Evolutionary conservation across 1,139 yeast species (phyloP).

Genomic region (Meyerozyma guilliermondii): DNA sequence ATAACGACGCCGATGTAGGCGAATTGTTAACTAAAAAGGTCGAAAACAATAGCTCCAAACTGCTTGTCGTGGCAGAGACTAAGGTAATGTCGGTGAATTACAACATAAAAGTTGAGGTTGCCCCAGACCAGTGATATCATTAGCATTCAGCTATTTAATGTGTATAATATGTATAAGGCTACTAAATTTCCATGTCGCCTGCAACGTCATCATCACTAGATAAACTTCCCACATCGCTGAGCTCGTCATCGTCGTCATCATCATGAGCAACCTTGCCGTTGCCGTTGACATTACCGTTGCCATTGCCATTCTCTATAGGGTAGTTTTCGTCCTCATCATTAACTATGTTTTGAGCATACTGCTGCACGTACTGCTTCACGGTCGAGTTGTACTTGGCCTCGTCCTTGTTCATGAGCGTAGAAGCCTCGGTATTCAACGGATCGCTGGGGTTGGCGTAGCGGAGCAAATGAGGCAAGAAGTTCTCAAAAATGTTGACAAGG

Average conservation of each 20-base stretch:
- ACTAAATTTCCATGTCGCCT: neutral
- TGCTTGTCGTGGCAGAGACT: neutral
- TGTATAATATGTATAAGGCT: neutral
- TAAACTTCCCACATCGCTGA: conserved; percentile 46
- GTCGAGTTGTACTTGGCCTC: conserved; percentile 61
- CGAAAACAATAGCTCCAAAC: neutral
- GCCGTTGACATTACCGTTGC: conserved; percentile 2
- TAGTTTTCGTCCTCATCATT: conserved; percentile 30
- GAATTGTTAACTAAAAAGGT: neutral
- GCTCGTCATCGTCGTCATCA: conserved; percentile 40
- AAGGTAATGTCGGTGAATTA: neutral
- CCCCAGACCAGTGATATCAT: neutral
- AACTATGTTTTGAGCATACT: conserved; percentile 53
- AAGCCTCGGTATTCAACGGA: conserved; percentile 91
- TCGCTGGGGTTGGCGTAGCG: conserved; percentile 93
- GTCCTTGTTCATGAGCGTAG: conserved; percentile 71
- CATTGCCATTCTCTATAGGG: conserved; percentile 35
- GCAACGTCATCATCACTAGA: conserved; percentile 40
- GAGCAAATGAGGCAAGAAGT: conserved; percentile 86
- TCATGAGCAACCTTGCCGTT: conserved; percentile 8
- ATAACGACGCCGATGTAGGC: neutral
- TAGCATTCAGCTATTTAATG: neutral
- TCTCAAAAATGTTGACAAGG: conserved; percentile 82
- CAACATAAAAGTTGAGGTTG: neutral
- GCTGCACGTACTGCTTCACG: conserved; percentile 68